Conservation (phyloP, 192 early-diverging fungal species). For the Entrophospora sp. region DNA sequence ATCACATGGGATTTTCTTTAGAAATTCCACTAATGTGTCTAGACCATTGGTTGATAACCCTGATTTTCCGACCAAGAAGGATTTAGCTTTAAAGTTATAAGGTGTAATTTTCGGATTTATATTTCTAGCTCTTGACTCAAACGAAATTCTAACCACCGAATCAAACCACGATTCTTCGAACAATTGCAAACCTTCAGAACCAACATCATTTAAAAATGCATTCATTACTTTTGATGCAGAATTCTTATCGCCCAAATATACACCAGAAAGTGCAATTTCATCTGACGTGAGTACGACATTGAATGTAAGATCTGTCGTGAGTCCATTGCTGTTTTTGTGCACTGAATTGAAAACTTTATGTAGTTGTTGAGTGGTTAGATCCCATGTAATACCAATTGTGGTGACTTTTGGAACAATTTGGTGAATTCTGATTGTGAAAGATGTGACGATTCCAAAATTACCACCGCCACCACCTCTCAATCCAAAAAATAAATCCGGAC, state of each 20-base stretch:
- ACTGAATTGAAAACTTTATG: neutral
- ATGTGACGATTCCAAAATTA: conserved; percentile 28
- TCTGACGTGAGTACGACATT: too few species aligned
- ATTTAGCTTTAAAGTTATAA: neutral
- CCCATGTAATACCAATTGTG: neutral
- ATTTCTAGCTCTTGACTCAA: neutral
- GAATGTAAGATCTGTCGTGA: too few species aligned
- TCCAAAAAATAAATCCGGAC: conserved; percentile 51
- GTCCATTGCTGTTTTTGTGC: too few species aligned
- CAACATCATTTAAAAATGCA: too few species aligned
- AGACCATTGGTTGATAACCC: neutral
- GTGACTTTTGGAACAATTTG: neutral
- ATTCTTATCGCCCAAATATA: too few species aligned
- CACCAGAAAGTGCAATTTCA: too few species aligned
- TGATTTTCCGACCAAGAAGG: neutral
- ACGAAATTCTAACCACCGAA: neutral
- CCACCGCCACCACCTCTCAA: conserved; percentile 44
- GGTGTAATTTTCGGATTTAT: neutral
- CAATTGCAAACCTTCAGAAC: too few species aligned
- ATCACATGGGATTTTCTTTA: neutral
- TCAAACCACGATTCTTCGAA: neutral
- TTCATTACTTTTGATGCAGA: too few species aligned
- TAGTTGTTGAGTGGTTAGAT: neutral
- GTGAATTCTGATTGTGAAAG: conserved; percentile 18
- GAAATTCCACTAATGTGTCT: neutral